A percentile compares a stretch with the other conserved stretches of the same genome.
Conservation (phyloP, 805 yeast species). For the Yamadazyma endophytica region DNA sequence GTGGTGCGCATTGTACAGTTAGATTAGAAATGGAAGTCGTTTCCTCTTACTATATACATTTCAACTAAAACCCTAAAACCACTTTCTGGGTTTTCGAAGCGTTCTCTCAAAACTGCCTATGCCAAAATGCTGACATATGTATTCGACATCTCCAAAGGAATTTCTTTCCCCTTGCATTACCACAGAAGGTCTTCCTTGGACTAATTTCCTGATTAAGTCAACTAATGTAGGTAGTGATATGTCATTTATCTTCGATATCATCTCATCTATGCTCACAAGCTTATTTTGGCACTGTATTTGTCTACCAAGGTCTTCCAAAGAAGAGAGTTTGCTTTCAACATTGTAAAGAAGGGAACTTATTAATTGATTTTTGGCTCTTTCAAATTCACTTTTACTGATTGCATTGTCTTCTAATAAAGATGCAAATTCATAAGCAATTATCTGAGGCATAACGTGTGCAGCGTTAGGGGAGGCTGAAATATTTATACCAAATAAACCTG, state of each 20-base stretch:
- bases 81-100: conserved; percentile 1
- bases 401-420: conserved; percentile 39
- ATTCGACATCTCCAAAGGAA: conserved; percentile 77
- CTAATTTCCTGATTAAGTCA: conserved; percentile 67
- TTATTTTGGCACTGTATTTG: conserved; percentile 84
- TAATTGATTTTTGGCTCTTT: conserved; percentile 89
- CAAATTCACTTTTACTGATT: conserved; percentile 66
- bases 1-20: too few species aligned
- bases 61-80: not conserved
- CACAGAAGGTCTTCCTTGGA: conserved; percentile 79
- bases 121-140: conserved; percentile 64
- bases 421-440: conserved; percentile 50
- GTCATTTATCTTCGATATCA: conserved; percentile 71
- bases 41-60: conserved; percentile 5
- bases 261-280: conserved; percentile 70
- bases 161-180: conserved; percentile 88
- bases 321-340: conserved; percentile 88
- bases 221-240: conserved; percentile 66
- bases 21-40: too few species aligned
- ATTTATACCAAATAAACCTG: conserved; percentile 88
- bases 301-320: conserved; percentile 91
- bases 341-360: conserved; percentile 87
- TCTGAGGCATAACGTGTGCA: conserved; percentile 77
- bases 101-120: conserved; percentile 46
- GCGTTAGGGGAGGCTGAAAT: conserved; percentile 83